A percentile compares a stretch with the other conserved stretches of the same genome.
Conservation (phyloP, 106 monocot genomes). For the Posidonia australis region DNA sequence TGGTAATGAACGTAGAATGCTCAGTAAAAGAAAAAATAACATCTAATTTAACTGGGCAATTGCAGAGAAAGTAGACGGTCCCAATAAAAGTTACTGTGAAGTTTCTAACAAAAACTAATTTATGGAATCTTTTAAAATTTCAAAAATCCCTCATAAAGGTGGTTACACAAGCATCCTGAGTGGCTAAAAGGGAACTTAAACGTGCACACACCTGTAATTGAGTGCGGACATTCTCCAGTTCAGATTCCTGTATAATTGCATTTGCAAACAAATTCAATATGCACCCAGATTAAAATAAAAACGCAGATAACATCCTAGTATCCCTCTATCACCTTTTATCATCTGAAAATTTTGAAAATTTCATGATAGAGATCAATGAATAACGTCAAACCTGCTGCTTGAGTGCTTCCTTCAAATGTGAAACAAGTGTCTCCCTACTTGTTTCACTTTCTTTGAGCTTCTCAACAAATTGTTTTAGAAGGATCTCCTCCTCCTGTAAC, state of each 20-base stretch:
- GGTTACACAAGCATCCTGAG: background rate
- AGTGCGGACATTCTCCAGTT: slow-evolving; percentile 78
- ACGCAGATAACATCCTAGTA: slow-evolving; percentile 6
- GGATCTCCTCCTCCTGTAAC: slow-evolving; percentile 51
- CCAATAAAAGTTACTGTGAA: too few relatives aligned
- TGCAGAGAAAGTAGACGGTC: too few relatives aligned
- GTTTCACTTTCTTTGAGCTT: slow-evolving; percentile 58
- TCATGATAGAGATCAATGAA: background rate
- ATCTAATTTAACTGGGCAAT: too few relatives aligned
- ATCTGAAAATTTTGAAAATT: background rate
- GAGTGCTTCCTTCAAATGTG: slow-evolving; percentile 65
- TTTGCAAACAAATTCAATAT: slow-evolving; percentile 10
- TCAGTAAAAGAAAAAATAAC: background rate
- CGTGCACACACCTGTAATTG: slow-evolving; percentile 51
- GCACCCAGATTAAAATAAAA: slow-evolving; percentile 18
- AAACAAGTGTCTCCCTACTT: slow-evolving; percentile 51
- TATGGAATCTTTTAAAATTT: too few relatives aligned
- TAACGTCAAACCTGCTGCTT: slow-evolving; percentile 63
- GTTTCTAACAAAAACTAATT: too few relatives aligned
- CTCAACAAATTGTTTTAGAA: slow-evolving; percentile 55
- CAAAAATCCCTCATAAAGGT: background rate
- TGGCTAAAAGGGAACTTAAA: too few relatives aligned
- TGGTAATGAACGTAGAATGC: background rate
- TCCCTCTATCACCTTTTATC: background rate
- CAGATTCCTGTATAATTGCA: slow-evolving; percentile 56